phyloP scores from a whole-genome alignment of 768 basidiomycete genomes.

The Suillus luteus region DNA sequence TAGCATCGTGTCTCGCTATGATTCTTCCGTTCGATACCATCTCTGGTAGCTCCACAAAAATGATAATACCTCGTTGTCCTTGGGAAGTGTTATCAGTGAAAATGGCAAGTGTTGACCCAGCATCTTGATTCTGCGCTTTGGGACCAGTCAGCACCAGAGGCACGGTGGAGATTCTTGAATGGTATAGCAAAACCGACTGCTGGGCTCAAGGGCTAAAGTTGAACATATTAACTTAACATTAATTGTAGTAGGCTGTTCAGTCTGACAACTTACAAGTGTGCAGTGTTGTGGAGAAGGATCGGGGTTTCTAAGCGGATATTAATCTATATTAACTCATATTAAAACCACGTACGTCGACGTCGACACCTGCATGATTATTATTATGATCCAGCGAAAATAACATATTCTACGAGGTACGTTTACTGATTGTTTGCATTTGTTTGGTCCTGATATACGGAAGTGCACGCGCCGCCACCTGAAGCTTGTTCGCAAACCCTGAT shows the following conservation, averaged over 20 bases:
- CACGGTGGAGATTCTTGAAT: not conserved
- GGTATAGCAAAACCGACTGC: not conserved
- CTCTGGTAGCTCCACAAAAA: not conserved
- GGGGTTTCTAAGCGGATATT: slow-evolving; percentile 5
- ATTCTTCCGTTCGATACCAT: slow-evolving; percentile 4
- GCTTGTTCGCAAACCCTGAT: not conserved
- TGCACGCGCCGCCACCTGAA: not conserved
- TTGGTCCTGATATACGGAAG: not conserved
- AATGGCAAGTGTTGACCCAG: not conserved
- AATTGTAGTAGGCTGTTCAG: not conserved
- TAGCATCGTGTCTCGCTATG: not conserved
- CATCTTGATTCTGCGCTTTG: not conserved
- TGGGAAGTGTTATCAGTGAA: not conserved
- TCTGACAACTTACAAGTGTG: not conserved
- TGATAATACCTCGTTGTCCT: not conserved
- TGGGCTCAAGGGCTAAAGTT: not conserved
- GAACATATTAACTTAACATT: not conserved
- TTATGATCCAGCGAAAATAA: slow-evolving; percentile 5
- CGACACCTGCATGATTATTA: not conserved
- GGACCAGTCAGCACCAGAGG: not conserved
- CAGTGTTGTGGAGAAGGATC: not conserved
- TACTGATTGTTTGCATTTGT: not conserved
- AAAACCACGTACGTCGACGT: not conserved
- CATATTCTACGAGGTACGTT: not conserved
- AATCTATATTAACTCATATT: not conserved